Base-by-base conservation (phyloP, 2,329 filamentous ascomycete species). In the Beauveria scarabaeidicola region DNA sequence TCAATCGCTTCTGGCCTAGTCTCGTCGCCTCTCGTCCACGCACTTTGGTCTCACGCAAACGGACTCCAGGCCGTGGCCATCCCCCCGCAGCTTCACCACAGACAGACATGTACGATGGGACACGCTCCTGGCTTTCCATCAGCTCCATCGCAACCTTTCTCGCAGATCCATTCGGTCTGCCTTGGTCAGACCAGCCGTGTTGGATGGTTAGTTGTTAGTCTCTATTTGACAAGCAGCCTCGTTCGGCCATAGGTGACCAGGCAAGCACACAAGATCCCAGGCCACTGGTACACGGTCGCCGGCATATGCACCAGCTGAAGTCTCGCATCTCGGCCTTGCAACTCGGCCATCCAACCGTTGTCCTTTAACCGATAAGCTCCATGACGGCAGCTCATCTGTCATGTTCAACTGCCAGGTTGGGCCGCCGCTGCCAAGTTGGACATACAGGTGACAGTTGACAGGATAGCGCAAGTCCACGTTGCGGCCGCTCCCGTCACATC, bases 401-500 rank as follows among this genome's bases (percentile, higher is more conserved):
- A 40, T 21, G 32, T 21, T 25, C 21, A 56, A 56, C 8, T 9
- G 23, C 51, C 19, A 5, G 29, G 43, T 56, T 52, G 47, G 56
- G 48, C 56, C 56, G 21, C 40, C 13, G 36, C 17, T 38, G 38
- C 38, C 9, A 48, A 17, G n/a, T 11, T 38, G 19, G 43, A 21
- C 10, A 44, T 19, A 21, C 55, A 58, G 47, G 44, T 48, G 36
- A 58, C 32, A 52, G 40, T 25, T 46, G 48, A 52, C 54, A 57
- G 25, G n/a, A 51, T 36, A 51, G 25, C 32, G 29, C 25, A 44
- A 23, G 46, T 38, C 55, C 56, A 52, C 47, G 47, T 58, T 52
- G 55, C 48, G 40, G 38, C 46, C 47, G 27, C 56, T 50, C 48
- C 56, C 47, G 56, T 58, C 56, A 58, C 56, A 58, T 52, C 48